Evolutionary conservation across 306 rosid species (phyloP).

Genomic region (Begonia peltatifolia): DNA sequence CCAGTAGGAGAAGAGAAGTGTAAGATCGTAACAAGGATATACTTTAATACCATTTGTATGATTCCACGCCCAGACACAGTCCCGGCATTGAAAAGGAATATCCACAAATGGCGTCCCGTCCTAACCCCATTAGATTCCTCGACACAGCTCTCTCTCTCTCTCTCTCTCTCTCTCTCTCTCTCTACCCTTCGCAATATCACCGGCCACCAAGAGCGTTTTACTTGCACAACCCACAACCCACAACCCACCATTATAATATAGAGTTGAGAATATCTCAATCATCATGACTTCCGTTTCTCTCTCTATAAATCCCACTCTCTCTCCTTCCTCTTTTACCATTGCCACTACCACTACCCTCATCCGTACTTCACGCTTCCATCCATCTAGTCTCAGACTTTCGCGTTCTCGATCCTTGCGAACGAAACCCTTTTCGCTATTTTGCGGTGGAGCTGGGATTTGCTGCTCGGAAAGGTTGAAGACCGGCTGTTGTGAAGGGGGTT

Average conservation of each 20-base stretch:
- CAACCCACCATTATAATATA: conserved; percentile 11
- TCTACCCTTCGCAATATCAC: neutral
- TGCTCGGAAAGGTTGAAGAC: too few species aligned
- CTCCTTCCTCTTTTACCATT: conserved; percentile 32
- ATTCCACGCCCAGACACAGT: neutral
- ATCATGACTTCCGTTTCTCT: conserved; percentile 36
- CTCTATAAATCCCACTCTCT: conserved; percentile 58
- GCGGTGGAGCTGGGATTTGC: conserved; percentile 12
- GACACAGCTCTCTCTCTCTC: neutral
- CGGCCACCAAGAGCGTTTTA: neutral
- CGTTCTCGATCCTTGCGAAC: conserved; percentile 13
- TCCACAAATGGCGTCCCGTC: neutral
- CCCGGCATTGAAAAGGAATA: neutral
- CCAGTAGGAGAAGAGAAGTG: conserved; percentile 1
- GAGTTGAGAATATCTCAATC: conserved; percentile 1
- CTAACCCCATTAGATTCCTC: neutral
- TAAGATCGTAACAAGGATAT: neutral
- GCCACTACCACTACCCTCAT: conserved; percentile 7
- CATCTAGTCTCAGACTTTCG: conserved; percentile 11
- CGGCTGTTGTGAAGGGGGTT: neutral
- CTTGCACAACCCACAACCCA: neutral
- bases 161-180: neutral
- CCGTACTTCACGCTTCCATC: conserved; percentile 7
- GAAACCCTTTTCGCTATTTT: conserved; percentile 28
- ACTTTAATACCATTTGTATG: too few species aligned